Conservation (phyloP, 148 eudicot genomes). For the Arbutus unedo region DNA sequence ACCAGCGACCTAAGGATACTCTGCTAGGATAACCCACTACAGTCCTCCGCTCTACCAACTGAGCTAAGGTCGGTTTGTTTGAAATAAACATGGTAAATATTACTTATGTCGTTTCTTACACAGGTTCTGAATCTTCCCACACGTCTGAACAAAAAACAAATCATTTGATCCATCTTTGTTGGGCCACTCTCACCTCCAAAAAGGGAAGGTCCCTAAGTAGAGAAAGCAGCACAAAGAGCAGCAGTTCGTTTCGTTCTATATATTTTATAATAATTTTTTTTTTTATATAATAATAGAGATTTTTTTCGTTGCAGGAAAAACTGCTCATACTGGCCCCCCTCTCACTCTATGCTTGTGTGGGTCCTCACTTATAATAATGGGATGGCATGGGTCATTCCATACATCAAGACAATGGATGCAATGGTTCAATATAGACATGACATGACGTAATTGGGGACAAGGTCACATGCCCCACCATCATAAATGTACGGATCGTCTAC, state of each 20-base stretch:
- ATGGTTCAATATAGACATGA: neutral
- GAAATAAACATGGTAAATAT: too few species aligned
- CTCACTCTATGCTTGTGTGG: neutral
- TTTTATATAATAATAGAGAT: too few species aligned
- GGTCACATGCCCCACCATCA: slow-evolving; percentile 5
- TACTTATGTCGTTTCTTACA: too few species aligned
- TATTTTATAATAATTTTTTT: too few species aligned
- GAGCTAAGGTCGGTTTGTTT: slow-evolving; percentile 34
- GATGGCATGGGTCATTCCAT: slow-evolving; percentile 9
- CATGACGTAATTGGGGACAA: neutral
- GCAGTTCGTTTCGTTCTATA: too few species aligned
- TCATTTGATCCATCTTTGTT: neutral
- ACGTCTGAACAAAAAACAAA: too few species aligned
- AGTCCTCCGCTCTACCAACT: slow-evolving; percentile 49
- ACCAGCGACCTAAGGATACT: slow-evolving; percentile 63
- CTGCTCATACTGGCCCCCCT: too few species aligned
- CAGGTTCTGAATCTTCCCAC: too few species aligned
- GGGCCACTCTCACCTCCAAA: neutral
- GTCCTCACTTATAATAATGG: neutral
- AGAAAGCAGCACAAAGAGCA: too few species aligned
- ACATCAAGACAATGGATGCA: neutral
- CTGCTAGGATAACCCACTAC: slow-evolving; percentile 13
- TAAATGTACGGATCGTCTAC: neutral
- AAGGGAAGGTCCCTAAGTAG: neutral
- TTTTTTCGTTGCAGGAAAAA: too few species aligned